Conservation (phyloP, 2,329 filamentous ascomycete species). For the Ilyonectria destructans region DNA sequence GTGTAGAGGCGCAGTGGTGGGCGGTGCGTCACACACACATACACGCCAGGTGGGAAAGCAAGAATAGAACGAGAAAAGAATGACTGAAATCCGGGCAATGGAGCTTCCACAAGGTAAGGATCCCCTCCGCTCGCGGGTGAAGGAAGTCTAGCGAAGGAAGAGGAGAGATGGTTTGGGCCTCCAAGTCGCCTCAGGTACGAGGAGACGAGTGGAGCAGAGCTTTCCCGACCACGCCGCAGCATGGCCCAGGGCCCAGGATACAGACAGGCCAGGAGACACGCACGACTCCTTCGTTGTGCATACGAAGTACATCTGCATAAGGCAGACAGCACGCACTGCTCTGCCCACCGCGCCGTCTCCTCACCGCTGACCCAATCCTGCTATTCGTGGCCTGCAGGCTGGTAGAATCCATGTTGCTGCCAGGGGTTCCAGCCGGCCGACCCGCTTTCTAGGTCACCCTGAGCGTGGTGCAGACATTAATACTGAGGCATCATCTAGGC, state of each 20-base stretch:
- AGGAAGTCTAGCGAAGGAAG: constrained; percentile 47
- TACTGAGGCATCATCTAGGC: neutral
- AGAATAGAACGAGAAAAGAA: constrained; percentile 43
- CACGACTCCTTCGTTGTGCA: constrained; percentile 26
- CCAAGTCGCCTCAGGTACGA: constrained; percentile 24
- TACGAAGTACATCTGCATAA: neutral
- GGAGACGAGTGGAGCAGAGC: constrained; percentile 25
- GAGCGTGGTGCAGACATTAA: constrained; percentile 24
- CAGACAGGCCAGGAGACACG: constrained; percentile 26
- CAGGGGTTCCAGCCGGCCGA: constrained; percentile 21
- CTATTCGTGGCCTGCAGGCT: constrained; percentile 30
- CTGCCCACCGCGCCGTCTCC: constrained; percentile 8
- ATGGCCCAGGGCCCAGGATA: neutral
- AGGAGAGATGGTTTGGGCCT: constrained; percentile 37
- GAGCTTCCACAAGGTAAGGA: constrained; percentile 42
- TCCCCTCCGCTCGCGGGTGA: constrained; percentile 44
- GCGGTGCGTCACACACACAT: constrained; percentile 35
- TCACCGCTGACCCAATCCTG: constrained; percentile 32
- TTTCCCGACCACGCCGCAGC: neutral
- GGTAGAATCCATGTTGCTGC: constrained; percentile 20
- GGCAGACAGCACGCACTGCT: neutral
- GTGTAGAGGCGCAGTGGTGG: constrained; percentile 39
- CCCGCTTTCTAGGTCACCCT: constrained; percentile 23
- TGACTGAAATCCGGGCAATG: constrained; percentile 33
- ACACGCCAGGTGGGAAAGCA: constrained; percentile 31